phyloP scores from a whole-genome alignment of 208 protist genomes.

The Crithidia thermophila region DNA sequence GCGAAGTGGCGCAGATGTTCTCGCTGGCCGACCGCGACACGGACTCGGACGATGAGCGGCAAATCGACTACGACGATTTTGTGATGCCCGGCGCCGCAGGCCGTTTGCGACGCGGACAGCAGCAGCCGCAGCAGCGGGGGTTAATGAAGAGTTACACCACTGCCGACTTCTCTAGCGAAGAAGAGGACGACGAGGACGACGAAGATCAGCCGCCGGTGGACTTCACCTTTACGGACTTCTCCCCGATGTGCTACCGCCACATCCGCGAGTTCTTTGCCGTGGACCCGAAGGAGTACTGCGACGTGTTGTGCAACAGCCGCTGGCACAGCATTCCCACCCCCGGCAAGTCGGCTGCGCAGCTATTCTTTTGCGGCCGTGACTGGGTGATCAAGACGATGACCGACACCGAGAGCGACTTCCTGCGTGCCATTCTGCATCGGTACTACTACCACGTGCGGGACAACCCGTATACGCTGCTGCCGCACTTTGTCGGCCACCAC shows the following conservation, averaged over 20 bases:
- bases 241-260: slow-evolving; percentile 92
- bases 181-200: slow-evolving; percentile 51
- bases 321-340: slow-evolving; percentile 91
- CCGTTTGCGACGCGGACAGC: neutral
- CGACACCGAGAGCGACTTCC: slow-evolving; percentile 81
- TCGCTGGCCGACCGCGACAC: slow-evolving; percentile 3
- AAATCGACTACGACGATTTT: slow-evolving; percentile 15
- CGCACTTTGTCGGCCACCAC: slow-evolving; percentile 92
- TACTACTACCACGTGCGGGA: slow-evolving; percentile 93
- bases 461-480: slow-evolving; percentile 90
- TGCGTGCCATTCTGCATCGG: slow-evolving; percentile 87
- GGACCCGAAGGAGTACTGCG: slow-evolving; percentile 70
- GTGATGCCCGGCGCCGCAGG: neutral
- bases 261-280: slow-evolving; percentile 89
- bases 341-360: slow-evolving; percentile 86
- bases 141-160: neutral
- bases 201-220: slow-evolving; percentile 43
- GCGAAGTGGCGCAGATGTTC: slow-evolving; percentile 3
- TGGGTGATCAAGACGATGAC: slow-evolving; percentile 96
- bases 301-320: slow-evolving; percentile 69
- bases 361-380: slow-evolving; percentile 93
- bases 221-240: slow-evolving; percentile 89
- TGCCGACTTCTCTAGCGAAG: slow-evolving; percentile 29
- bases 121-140: neutral
- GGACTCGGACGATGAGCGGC: slow-evolving; percentile 15